These are phyloP conservation scores for Macrocystidia cucumis DNA, from an alignment of 1,284 basidiomycete species.

Conservation along the genomic window DNA sequence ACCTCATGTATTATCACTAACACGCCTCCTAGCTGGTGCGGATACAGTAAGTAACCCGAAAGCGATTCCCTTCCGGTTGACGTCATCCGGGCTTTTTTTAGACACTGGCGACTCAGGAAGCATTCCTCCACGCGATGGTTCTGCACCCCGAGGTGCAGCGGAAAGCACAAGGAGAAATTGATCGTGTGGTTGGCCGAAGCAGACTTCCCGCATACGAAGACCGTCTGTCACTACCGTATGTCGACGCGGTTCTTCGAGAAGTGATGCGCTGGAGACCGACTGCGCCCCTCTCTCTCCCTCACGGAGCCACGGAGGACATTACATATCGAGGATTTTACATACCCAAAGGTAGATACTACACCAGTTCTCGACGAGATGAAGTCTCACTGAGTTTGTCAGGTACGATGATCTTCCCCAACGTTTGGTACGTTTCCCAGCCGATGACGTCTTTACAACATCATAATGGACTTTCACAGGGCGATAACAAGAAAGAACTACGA, in stretches of 20 bases:
- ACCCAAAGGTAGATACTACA: conserved; percentile 13
- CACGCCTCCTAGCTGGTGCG: conserved; percentile 5
- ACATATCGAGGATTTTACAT: conserved; percentile 20
- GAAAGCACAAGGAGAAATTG: conserved; percentile 22
- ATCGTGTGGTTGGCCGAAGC: conserved; percentile 17
- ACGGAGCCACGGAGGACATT: conserved; percentile 15
- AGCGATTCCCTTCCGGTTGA: background rate
- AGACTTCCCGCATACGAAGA: conserved; percentile 3
- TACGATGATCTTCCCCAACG: conserved; percentile 21
- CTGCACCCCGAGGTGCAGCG: conserved; percentile 24
- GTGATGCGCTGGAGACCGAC: conserved; percentile 20
- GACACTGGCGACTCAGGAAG: conserved; percentile 14
- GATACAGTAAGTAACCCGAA: conserved; percentile 2
- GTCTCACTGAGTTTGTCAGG: conserved; percentile 5
- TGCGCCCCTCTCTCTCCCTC: conserved; percentile 16
- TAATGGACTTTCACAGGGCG: conserved; percentile 14
- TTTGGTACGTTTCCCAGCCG: conserved; percentile 15
- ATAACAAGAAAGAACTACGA: conserved; percentile 13
- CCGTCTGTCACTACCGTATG: conserved; percentile 4
- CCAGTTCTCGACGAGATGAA: background rate
- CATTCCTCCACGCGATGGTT: conserved; percentile 27
- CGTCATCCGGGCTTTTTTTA: conserved; percentile 3
- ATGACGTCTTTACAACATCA: background rate
- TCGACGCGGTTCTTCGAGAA: conserved; percentile 14
- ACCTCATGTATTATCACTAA: conserved; percentile 3